Percentiles rank a stretch among this genome's conserved stretches.
Evolutionary conservation across 2,329 filamentous ascomycete genomes (phyloP).

Genomic region (Fusarium sp.): DNA sequence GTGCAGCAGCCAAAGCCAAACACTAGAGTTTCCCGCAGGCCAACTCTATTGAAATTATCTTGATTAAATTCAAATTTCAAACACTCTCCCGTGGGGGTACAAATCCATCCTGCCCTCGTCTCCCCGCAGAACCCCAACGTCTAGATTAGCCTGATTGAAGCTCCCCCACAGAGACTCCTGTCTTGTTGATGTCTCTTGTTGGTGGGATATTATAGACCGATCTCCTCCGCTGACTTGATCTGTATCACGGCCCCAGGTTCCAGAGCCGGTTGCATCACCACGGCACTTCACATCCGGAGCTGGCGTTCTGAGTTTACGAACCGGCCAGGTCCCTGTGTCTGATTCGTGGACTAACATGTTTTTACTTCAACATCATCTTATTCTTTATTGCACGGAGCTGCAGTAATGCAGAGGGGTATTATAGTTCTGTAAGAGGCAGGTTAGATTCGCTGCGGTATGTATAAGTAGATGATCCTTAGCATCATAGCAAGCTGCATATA

Average conservation of each 20-base stretch:
- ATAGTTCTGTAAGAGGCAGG: not conserved
- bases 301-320: too few species aligned
- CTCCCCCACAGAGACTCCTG: conserved; percentile 1
- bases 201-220: conserved; percentile 11
- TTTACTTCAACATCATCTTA: not conserved
- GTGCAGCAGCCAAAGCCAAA: too few species aligned
- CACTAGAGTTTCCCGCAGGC: too few species aligned
- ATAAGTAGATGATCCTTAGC: not conserved
- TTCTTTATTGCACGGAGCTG: not conserved
- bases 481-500: accelerated
- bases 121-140: conserved; percentile 25
- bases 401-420: not conserved
- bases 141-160: conserved; percentile 8
- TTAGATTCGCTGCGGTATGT: not conserved
- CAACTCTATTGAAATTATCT: too few species aligned
- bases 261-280: not conserved
- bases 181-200: conserved; percentile 1
- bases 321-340: not conserved
- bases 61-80: not conserved
- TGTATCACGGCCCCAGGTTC: not conserved
- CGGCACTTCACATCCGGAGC: conserved; percentile 16
- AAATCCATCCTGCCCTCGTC: not conserved
- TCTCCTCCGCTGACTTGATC: conserved; percentile 2
- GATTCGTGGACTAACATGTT: conserved; percentile 17
- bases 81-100: conserved; percentile 9